Base-by-base conservation (phyloP, 768 basidiomycete species). In the Obba rivulosa region DNA sequence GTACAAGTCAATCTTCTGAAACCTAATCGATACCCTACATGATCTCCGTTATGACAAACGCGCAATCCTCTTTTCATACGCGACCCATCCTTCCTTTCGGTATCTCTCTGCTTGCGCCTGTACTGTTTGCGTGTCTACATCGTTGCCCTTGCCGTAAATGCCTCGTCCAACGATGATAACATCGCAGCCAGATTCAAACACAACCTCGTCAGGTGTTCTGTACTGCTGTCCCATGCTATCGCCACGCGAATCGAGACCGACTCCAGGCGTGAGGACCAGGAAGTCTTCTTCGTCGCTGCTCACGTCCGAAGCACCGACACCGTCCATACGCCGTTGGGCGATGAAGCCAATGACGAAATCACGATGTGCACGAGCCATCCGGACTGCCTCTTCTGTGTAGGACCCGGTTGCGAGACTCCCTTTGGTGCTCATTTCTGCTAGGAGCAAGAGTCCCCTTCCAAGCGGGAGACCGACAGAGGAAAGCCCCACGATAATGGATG, bases 331-430 rank as follows among this genome's bases (percentile, higher is more conserved):
- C 45, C 75, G 71, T 67, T 93, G 90, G 10, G 93, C 92, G 62
- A 99, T 91, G 70, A 98, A 98, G 4, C 96, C 96, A 57, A 98
- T 82, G 39, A 98, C 95, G 63, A 98, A 99, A 55, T 86, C 80
- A 17, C 80, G 78, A 57, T 87, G 75, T 34, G 73, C 72, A 17
- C 88, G 78, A 8, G 96, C 95, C 87, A 97, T 94, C 11, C 79
- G 77, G 38, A 97, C 83, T 1, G 94, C 85, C 36, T 81, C 77
- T 48, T 83, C 77, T 0, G 92, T 94, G 68, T 99, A 99, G 16
- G 73, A 59, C 8, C 91, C 93, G 2, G 75, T 78, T 2, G 94
- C 86, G 46, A 99, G 80, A 24, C 83, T 82, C 7, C 92, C 95
- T 51, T 81, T 80, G 21, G 89, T 90, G 60, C 89, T 92, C 96